Base-by-base conservation (phyloP, 768 basidiomycete species). In the Kwoniella bestiolae region DNA sequence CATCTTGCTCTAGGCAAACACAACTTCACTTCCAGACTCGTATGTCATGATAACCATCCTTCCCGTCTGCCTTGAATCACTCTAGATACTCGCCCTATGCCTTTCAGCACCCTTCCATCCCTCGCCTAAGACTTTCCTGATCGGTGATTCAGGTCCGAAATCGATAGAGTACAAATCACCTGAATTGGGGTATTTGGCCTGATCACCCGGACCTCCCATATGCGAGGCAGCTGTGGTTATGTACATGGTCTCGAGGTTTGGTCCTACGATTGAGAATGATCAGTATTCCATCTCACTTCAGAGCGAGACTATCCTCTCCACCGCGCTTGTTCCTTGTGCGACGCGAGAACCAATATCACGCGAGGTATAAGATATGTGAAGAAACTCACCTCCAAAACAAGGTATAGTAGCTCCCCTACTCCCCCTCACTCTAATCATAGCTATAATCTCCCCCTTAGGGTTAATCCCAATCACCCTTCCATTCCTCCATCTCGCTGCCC, bases 401-500 rank as follows among this genome's bases (percentile, higher is more conserved):
- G 72, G 72, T 47, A 76, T 76, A 16, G 75, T 76, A 32, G 73
- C 68, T 29, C 65, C 70, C 29, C 62, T 70, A 49, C 29, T 60
- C 29, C 35, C 64, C 28, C 25, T 57, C 25, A 38, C 63, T 31
- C n/a, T 62, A 38, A 68, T 72, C 63, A 53, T 65, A n/a, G 55
- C 66, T 34, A 76, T 67, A 26, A 72, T 70, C 61, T 72, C 62
- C 18, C 75, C 75, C n/a, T 73, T 56, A 0, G 75, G 73, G 9
- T 45, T 67, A 45, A 68, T 73, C n/a, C 79, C 70, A 9, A 80
- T 65, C 16, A 80, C 65, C 35, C 75, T 56, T 6, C 59, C 55
- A 57, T 78, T 73, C 12, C 65, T 68, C 77, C 77, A 80, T 63
- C 79, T 45, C 8, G 79, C 79, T 1, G 65, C 74, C 79, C 79